Evolutionary conservation across 306 rosid species (phyloP).

Genomic region (Pterocarpus santalinus): DNA sequence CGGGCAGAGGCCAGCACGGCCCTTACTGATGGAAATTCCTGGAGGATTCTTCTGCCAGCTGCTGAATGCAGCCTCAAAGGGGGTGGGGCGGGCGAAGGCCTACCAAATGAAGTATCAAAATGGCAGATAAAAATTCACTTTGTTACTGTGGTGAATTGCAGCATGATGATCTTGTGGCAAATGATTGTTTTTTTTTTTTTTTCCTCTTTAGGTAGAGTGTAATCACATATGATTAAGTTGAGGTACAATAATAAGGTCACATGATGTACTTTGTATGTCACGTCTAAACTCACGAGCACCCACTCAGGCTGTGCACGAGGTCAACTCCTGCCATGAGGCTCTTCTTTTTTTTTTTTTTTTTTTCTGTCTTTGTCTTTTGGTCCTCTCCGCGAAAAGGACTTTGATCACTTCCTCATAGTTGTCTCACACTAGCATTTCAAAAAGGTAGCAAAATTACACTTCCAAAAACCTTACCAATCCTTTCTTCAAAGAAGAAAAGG

Average conservation of each 20-base stretch:
- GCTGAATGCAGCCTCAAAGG: too few relatives aligned
- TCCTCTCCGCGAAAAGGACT: background rate
- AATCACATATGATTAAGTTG: background rate
- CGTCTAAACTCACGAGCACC: background rate
- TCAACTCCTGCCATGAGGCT: background rate
- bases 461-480: background rate
- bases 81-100: too few relatives aligned
- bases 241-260: background rate
- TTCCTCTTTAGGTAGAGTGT: background rate
- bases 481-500: background rate
- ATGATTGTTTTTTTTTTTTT: too few relatives aligned
- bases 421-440: constrained; percentile 8
- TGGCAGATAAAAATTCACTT: too few relatives aligned
- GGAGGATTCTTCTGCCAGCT: too few relatives aligned
- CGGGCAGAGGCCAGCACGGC: too few relatives aligned
- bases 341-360: too few relatives aligned
- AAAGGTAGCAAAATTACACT: background rate
- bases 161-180: too few relatives aligned
- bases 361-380: too few relatives aligned
- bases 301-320: background rate
- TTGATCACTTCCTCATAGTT: background rate
- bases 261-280: background rate
- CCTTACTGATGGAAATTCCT: too few relatives aligned
- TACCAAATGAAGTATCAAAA: too few relatives aligned
- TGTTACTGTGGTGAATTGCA: too few relatives aligned